Conservation (phyloP, 257 asterid species). For the Petrea volubilis region DNA sequence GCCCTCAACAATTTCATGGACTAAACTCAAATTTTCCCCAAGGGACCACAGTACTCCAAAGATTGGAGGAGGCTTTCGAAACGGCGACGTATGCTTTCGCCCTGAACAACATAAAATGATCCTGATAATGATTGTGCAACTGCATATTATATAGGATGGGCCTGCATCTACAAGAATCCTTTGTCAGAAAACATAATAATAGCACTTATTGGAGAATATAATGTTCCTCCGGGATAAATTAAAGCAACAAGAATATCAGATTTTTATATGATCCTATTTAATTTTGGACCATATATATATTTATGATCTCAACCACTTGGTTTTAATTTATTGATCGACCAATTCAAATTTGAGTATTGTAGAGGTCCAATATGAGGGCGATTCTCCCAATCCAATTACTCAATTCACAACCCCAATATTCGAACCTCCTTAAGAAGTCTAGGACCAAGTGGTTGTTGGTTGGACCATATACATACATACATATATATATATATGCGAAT, state of each 20-base stretch:
- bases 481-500: too few species aligned
- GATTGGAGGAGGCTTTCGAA: neutral
- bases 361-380: too few species aligned
- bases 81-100: neutral
- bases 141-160: conserved; percentile 6
- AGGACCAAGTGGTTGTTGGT: too few species aligned
- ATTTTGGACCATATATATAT: too few species aligned
- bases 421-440: too few species aligned
- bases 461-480: too few species aligned
- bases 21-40: neutral
- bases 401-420: too few species aligned
- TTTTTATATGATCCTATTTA: too few species aligned
- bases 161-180: conserved; percentile 1
- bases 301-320: too few species aligned
- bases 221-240: neutral
- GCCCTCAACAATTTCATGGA: neutral
- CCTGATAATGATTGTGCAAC: conserved; percentile 12
- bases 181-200: neutral
- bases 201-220: neutral
- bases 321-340: too few species aligned
- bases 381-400: too few species aligned
- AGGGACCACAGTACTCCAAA: conserved; percentile 8
- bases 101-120: neutral
- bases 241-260: neutral
- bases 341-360: too few species aligned